Evolutionary conservation across 1,284 basidiomycete genomes (phyloP), one percentile per base, ranked within the genome.

Genomic region (Afroboletus lepidellus): DNA sequence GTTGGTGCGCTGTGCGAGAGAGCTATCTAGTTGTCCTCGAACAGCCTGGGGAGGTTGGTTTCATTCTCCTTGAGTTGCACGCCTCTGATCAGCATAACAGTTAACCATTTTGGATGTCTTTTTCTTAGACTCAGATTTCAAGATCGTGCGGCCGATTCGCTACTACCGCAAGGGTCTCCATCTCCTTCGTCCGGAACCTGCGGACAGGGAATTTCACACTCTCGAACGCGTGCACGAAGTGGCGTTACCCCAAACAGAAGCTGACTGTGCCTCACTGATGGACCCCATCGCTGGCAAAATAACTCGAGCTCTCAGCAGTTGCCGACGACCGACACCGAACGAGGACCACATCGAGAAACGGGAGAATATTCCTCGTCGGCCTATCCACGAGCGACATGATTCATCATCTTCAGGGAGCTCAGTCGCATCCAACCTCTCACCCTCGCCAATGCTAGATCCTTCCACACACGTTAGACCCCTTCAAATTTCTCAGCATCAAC

Each of bases 1-100:
- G 89, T 54, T 99, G 97, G 97, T 98, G 94, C 71, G 85, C 93
- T 42, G 85, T 98, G 3, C 81, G 96, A 21, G 96, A 99, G 61
- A 92, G 91, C 62, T 99, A 94, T 71, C 78, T 98, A 20, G 90
- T 96, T 21, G 85, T 89, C 1, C 80, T 95, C 25, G 84, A 92
- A 58, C 92, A 97, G 58, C 90, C 92, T 25, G 93, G 93, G 57
- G 86, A 92, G 72, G 90, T 92, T 60, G 46, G 76, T 70, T 13
- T 8, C 27, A n/a, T 48, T 46, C 18, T 29, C 43, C 36, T 55
- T 43, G 5, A 34, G 27, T 42, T 13, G n/a, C 15, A 36, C 41
- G 18, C 34, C n/a, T 56, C 57, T 66, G 37, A 63, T 54, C 23
- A 52, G 41, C 18, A 30, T 39, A 34, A 2, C 60, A 94, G 86